Conservation (phyloP, 495 filamentous ascomycete species). For the Penicillium cataractarum region DNA sequence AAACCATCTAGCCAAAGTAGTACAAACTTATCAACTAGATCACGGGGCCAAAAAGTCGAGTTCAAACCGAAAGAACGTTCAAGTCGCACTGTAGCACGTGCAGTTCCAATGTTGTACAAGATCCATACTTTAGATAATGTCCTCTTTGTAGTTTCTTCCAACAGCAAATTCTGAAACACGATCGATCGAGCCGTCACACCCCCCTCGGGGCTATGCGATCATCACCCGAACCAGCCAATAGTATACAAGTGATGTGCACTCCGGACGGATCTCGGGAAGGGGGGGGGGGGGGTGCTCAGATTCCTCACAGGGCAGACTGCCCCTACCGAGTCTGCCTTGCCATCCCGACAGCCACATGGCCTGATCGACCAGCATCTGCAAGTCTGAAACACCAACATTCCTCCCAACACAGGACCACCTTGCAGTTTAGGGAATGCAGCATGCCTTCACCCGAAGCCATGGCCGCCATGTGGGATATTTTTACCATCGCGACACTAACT, state of each 20-base stretch:
- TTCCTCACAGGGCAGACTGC: slow-evolving; percentile 6
- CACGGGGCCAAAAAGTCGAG: background rate
- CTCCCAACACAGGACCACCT: background rate
- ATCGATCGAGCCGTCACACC: background rate
- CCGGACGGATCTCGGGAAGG: background rate
- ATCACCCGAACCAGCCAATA: background rate
- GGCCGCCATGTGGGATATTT: slow-evolving; percentile 7
- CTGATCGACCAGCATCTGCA: slow-evolving; percentile 10
- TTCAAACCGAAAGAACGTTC: background rate
- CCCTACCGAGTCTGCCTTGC: slow-evolving; percentile 12
- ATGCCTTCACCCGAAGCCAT: background rate
- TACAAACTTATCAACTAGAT: background rate
- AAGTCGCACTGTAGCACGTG: background rate
- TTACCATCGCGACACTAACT: background rate
- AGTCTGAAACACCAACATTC: slow-evolving; percentile 13
- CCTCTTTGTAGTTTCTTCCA: too few species aligned
- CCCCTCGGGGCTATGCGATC: background rate
- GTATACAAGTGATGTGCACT: background rate
- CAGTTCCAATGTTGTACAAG: background rate
- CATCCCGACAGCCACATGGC: slow-evolving; percentile 17
- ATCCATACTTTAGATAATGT: background rate
- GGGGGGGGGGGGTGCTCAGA: background rate
- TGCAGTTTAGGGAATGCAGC: slow-evolving; percentile 1
- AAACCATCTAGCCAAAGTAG: background rate
- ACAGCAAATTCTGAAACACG: slow-evolving; percentile 1